Evolutionary conservation across 1,139 yeast species (phyloP), one percentile per base, ranked within the genome.

Genomic region (Pichia sp.): DNA sequence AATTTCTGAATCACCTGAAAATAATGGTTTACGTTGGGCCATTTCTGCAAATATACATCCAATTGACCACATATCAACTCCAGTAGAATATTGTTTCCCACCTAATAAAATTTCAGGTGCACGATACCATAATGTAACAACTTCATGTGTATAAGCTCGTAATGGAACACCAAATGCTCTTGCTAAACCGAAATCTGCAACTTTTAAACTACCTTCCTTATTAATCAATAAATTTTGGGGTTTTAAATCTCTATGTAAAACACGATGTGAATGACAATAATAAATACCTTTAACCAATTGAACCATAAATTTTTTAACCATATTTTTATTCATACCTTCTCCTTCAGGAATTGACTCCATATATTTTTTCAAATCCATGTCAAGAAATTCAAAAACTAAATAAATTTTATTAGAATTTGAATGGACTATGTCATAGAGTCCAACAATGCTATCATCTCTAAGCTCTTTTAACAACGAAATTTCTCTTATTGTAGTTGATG

Each of bases 41-140:
- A 93, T 91, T 69, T 93, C 99, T 7, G 98, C 99, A 72, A 95
- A 93, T 53, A 93, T 93, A 70, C 98, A 91, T 27, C 99, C 99
- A 54, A 90, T 88, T 19, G 96, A 88, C 99, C 99, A 93, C 85
- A 95, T 90, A 68, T 93, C 99, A 48, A 93, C 98, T 30, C 98
- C 98, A 0, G 98, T 93, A 49, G 96, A 88, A 70, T 93, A 93
- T 69, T 93, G 98, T 60, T 95, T 89, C 28, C 98, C 97, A 34
- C 99, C 99, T 42, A 93, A 76, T 58, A 93, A 75, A 55, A 93
- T 89, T 68, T 93, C 99, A 1, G 99, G 99, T 0, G 98, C 91
- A 60, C 99, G 78, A 70, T 93, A 93, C 99, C 99, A 93, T 61
- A 95, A 75, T 0, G 99, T 93, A 51, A 95, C 99, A 56, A 93